phyloP scores from a whole-genome alignment of 1,139 yeast species.

The Hyphopichia wangnamkhiaoensis region DNA sequence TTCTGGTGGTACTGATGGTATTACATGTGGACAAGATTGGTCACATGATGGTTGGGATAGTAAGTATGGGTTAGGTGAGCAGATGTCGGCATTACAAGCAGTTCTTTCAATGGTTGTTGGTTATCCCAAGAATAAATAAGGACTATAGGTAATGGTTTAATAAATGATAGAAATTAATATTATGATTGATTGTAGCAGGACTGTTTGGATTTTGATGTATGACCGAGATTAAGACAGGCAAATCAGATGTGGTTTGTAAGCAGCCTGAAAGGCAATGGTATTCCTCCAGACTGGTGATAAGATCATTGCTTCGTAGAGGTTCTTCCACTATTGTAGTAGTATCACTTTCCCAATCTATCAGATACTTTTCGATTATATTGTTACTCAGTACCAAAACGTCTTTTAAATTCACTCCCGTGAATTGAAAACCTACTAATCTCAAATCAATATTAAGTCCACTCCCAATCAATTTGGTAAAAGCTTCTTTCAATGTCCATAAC shows the following conservation, averaged over 20 bases:
- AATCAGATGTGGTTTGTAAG: not conserved
- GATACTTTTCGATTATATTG: not conserved
- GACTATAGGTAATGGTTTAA: not conserved
- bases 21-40: constrained; percentile 91
- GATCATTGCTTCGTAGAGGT: not conserved
- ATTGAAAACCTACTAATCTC: constrained; percentile 20
- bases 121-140: constrained; percentile 1
- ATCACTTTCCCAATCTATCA: not conserved
- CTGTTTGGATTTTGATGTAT: not conserved
- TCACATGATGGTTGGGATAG: constrained; percentile 65
- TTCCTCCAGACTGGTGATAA: not conserved
- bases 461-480: constrained; percentile 64
- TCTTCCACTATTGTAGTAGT: not conserved
- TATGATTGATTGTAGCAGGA: not conserved
- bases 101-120: constrained; percentile 32
- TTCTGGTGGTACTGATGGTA: constrained; percentile 83
- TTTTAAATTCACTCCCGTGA: constrained; percentile 4
- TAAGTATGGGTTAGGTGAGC: constrained; percentile 88
- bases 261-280: not conserved
- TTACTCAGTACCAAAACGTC: not conserved
- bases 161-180: not conserved
- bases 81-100: constrained; percentile 82
- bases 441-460: constrained; percentile 61
- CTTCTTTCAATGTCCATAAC: constrained; percentile 74
- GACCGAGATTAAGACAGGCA: constrained; percentile 2